Conservation (phyloP, 176 grass and related monocot species). For the Lolium rigidum region DNA sequence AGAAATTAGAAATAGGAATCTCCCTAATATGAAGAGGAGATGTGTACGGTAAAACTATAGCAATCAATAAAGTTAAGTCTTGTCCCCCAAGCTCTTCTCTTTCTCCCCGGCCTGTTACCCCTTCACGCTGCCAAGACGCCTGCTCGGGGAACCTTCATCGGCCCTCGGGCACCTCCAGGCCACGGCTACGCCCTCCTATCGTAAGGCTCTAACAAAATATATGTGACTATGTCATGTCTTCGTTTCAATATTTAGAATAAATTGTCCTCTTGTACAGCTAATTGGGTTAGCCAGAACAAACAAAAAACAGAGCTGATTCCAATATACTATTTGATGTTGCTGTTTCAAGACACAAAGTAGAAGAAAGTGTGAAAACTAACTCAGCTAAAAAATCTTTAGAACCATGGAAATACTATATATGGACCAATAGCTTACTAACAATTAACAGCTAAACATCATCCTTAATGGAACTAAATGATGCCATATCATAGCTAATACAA, state of each 20-base stretch:
- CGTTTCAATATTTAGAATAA: neutral
- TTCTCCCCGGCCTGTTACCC: too few relatives aligned
- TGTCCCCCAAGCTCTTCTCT: too few relatives aligned
- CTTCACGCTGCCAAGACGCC: too few relatives aligned
- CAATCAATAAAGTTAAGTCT: too few relatives aligned
- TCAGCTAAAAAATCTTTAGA: neutral
- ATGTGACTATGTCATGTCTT: neutral
- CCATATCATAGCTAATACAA: constrained; percentile 1
- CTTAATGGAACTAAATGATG: neutral
- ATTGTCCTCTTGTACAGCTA: neutral
- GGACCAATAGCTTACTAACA: neutral
- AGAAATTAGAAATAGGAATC: too few relatives aligned
- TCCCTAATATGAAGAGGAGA: too few relatives aligned
- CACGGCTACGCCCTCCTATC: too few relatives aligned
- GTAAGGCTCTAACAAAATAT: too few relatives aligned
- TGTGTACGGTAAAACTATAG: too few relatives aligned
- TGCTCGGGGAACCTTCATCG: too few relatives aligned
- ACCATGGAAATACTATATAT: neutral
- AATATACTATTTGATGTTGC: neutral
- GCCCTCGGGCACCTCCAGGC: too few relatives aligned
- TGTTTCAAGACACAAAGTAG: neutral
- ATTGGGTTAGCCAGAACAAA: neutral
- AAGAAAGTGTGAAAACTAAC: neutral
- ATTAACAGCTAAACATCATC: neutral
- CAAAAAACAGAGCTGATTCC: neutral